phyloP scores from a whole-genome alignment of 1,284 basidiomycete species.

The Takashimella koratensis region DNA sequence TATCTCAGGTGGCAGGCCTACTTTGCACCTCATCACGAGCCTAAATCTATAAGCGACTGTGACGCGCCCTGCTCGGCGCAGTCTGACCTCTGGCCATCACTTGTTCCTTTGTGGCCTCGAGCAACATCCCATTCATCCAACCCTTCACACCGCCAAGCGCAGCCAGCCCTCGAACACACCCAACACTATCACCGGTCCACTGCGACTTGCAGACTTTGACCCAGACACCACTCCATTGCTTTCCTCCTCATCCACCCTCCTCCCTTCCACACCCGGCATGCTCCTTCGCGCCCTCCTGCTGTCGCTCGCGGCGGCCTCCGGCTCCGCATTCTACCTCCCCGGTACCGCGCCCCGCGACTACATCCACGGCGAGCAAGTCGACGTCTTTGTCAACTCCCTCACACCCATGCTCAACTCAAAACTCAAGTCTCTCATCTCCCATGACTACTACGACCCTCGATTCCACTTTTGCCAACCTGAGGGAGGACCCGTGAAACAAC shows the following conservation, averaged over 20 bases:
- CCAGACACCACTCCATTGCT: too few relatives aligned
- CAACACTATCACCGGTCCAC: too few relatives aligned
- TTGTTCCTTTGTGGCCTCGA: too few relatives aligned
- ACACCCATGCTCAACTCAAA: conserved; percentile 83
- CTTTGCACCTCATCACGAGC: too few relatives aligned
- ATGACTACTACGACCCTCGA: conserved; percentile 45
- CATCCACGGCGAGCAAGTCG: conserved; percentile 62
- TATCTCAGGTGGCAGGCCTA: too few relatives aligned
- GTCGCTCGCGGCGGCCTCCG: conserved; percentile 18
- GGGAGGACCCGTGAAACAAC: conserved; percentile 70
- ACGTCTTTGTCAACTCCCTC: conserved; percentile 72
- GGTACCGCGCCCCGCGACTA: conserved; percentile 78
- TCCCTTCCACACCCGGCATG: conserved; percentile 12
- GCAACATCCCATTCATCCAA: background rate
- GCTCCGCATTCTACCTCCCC: conserved; percentile 63
- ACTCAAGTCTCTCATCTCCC: conserved; percentile 53
- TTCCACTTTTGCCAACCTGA: conserved; percentile 85
- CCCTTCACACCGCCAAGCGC: background rate
- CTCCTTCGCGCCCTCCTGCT: conserved; percentile 8
- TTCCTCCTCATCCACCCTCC: too few relatives aligned
- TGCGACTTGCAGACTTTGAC: too few relatives aligned
- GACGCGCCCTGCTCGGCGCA: too few relatives aligned
- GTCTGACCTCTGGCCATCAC: too few relatives aligned
- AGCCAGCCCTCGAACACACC: too few relatives aligned
- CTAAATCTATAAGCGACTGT: too few relatives aligned